Conservation (phyloP, 768 basidiomycete genomes). For the Calocera cornea region DNA sequence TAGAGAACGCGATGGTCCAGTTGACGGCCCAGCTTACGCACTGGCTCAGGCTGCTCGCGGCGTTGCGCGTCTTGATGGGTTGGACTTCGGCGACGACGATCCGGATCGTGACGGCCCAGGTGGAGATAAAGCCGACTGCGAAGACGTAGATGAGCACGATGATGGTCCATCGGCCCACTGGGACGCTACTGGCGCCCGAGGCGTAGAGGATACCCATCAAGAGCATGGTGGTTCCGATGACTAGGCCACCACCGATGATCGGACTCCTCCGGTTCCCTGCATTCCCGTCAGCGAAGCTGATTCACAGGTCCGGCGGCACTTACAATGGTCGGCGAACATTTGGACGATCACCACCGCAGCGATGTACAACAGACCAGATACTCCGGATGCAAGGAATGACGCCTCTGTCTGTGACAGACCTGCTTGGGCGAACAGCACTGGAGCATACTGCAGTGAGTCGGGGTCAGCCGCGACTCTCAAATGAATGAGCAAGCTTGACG, state of each 20-base stretch:
- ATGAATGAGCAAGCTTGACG: conserved; percentile 7
- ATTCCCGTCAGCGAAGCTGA: not conserved
- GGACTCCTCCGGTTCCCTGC: conserved; percentile 27
- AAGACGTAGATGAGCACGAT: conserved; percentile 38
- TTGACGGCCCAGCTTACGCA: conserved; percentile 33
- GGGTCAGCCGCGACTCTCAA: not conserved
- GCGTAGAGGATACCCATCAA: conserved; percentile 36
- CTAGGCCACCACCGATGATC: conserved; percentile 32
- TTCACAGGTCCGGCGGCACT: conserved; percentile 19
- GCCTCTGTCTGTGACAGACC: conserved; percentile 33
- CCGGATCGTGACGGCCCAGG: conserved; percentile 33
- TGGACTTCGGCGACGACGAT: conserved; percentile 36
- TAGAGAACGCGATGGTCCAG: conserved; percentile 33
- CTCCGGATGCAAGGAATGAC: conserved; percentile 38
- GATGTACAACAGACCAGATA: conserved; percentile 36
- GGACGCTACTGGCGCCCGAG: conserved; percentile 21
- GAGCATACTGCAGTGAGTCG: conserved; percentile 28
- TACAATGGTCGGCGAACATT: conserved; percentile 26
- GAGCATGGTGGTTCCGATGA: conserved; percentile 29
- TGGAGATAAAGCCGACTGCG: conserved; percentile 30
- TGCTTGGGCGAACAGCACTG: conserved; percentile 37
- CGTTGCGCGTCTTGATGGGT: conserved; percentile 34
- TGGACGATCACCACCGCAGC: conserved; percentile 28
- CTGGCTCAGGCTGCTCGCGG: conserved; percentile 31
- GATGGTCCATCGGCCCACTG: conserved; percentile 29